These are phyloP conservation scores for Trichophyton mentagrophytes DNA, from an alignment of 2,329 filamentous ascomycete species.

Conservation along the genomic window DNA sequence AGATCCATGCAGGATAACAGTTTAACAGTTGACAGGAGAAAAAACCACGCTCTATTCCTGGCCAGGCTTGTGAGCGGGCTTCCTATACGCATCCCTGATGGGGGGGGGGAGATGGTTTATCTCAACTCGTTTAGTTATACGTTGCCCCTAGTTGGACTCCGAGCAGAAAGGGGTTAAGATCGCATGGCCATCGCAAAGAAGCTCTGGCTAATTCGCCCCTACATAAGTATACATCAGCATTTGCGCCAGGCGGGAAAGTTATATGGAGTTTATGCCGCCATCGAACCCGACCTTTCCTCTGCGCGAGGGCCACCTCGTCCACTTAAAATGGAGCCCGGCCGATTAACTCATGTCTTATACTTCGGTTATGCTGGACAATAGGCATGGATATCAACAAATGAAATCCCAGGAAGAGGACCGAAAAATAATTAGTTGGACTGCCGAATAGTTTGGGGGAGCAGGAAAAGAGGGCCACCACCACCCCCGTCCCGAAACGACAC, in stretches of 20 bases:
- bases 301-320: neutral
- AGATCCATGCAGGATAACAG: conserved; percentile 1
- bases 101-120: neutral
- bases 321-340: conserved; percentile 1
- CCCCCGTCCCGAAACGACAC: neutral
- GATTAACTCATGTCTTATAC: neutral
- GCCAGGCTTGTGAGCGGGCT: neutral
- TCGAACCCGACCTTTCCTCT: neutral
- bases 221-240: neutral
- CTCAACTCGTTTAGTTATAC: neutral
- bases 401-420: neutral
- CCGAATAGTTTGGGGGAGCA: neutral
- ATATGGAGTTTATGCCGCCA: neutral
- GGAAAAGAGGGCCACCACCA: neutral
- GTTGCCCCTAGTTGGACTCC: neutral
- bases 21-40: neutral
- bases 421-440: no score
- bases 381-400: neutral
- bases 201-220: neutral
- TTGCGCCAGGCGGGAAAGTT: neutral
- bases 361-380: neutral
- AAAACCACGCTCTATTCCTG: neutral
- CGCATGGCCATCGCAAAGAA: neutral
- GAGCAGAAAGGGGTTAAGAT: neutral
- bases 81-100: neutral